Percentiles rank a stretch among this genome's conserved stretches.
These are phyloP conservation scores for Candida schatavii DNA, from an alignment of 805 yeast species.

Conservation along the genomic window DNA sequence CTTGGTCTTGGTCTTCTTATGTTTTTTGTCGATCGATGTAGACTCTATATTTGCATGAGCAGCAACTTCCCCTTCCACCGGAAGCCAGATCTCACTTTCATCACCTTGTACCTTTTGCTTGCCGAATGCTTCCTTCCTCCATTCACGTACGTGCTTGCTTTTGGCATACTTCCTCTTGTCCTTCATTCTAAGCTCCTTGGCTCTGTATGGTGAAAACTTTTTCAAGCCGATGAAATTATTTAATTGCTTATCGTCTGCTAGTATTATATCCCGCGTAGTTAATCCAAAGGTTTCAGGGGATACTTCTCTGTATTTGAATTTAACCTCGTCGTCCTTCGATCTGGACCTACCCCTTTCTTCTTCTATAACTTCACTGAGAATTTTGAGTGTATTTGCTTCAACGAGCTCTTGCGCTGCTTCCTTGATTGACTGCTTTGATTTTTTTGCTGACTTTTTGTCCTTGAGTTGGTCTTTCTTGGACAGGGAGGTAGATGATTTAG, in stretches of 20 bases:
- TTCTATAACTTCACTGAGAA: slow-evolving; percentile 68
- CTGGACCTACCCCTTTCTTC: slow-evolving; percentile 51
- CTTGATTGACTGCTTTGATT: slow-evolving; percentile 58
- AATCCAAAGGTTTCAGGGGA: slow-evolving; percentile 93
- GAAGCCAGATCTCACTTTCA: slow-evolving; percentile 40
- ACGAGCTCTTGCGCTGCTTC: slow-evolving; percentile 75
- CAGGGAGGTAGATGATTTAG: too few species aligned
- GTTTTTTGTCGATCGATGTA: slow-evolving; percentile 1
- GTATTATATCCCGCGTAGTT: slow-evolving; percentile 76
- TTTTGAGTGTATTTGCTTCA: slow-evolving; percentile 63
- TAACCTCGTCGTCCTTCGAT: slow-evolving; percentile 37
- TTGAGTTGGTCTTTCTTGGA: slow-evolving; percentile 49
- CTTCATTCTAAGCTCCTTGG: slow-evolving; percentile 63
- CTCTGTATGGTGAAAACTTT: slow-evolving; percentile 90
- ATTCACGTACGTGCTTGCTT: slow-evolving; percentile 76
- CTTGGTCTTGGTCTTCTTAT: slow-evolving; percentile 9
- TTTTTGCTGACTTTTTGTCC: slow-evolving; percentile 56
- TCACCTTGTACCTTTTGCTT: slow-evolving; percentile 47
- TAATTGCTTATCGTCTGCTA: slow-evolving; percentile 84
- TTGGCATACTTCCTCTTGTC: slow-evolving; percentile 85
- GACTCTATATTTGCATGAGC: slow-evolving; percentile 5
- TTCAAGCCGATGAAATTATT: slow-evolving; percentile 85
- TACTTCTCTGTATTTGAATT: slow-evolving; percentile 87
- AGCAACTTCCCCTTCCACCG: slow-evolving; percentile 18
- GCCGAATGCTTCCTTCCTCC: slow-evolving; percentile 84